A percentile compares a stretch with the other conserved stretches of the same genome.
Conservation (phyloP, 73 alveolate genomes). For the Durusdinium trenchii region DNA sequence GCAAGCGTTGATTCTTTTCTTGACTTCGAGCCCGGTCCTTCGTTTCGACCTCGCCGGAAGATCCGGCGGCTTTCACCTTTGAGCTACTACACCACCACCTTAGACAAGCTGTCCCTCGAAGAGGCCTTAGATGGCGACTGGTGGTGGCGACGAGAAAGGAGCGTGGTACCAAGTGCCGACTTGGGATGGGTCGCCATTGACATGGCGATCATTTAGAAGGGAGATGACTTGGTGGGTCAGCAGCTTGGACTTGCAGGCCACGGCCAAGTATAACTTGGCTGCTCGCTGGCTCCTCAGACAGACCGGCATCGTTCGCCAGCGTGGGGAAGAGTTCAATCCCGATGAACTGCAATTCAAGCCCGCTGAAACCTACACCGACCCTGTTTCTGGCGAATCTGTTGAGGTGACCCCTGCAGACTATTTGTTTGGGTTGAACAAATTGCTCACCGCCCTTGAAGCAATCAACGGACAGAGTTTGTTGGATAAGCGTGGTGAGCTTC, state of each 20-base stretch:
- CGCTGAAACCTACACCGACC: not conserved
- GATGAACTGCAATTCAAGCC: not conserved
- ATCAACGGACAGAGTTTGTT: not conserved
- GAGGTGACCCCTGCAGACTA: not conserved
- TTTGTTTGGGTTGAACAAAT: not conserved
- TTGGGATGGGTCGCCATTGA: too few relatives aligned
- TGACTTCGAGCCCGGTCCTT: too few relatives aligned
- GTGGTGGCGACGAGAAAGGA: too few relatives aligned
- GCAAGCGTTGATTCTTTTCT: too few relatives aligned
- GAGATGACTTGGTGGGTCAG: constrained; percentile 16
- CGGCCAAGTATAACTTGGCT: not conserved
- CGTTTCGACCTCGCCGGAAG: too few relatives aligned
- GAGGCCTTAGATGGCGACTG: too few relatives aligned
- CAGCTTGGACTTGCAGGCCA: not conserved
- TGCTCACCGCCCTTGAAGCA: not conserved
- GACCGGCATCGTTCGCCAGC: constrained; percentile 16
- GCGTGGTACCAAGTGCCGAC: too few relatives aligned
- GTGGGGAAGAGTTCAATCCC: not conserved
- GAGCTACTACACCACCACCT: too few relatives aligned
- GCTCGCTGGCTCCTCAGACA: constrained; percentile 15
- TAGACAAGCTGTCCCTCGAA: too few relatives aligned
- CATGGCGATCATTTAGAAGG: too few relatives aligned
- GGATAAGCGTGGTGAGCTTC: constrained; percentile 17
- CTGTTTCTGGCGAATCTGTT: not conserved
- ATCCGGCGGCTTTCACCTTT: too few relatives aligned